phyloP scores from a whole-genome alignment of 2,329 filamentous ascomycete species.

The Arthrobotrys megalospora region DNA sequence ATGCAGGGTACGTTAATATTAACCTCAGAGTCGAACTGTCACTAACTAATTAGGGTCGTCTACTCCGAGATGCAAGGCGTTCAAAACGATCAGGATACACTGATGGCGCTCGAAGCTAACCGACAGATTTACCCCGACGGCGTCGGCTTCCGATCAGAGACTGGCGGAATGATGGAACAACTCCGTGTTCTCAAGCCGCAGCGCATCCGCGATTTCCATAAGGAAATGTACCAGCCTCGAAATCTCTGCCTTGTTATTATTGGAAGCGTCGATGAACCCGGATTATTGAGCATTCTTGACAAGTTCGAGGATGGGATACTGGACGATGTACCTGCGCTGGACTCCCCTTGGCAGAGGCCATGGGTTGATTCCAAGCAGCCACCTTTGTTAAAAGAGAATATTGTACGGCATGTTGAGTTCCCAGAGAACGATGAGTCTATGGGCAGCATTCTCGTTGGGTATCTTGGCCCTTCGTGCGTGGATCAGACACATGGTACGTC shows the following conservation, averaged over 20 bases:
- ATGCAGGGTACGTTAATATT: slow-evolving; percentile 74
- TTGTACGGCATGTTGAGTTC: slow-evolving; percentile 86
- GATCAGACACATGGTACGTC: slow-evolving; percentile 74
- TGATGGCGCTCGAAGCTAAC: slow-evolving; percentile 88
- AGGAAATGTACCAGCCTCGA: slow-evolving; percentile 97
- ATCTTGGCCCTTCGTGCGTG: slow-evolving; percentile 86
- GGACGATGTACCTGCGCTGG: slow-evolving; percentile 81
- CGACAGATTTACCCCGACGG: slow-evolving; percentile 88
- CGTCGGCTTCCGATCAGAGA: slow-evolving; percentile 95
- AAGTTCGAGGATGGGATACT: slow-evolving; percentile 89
- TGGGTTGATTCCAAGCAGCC: slow-evolving; percentile 92
- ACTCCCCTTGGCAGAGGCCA: slow-evolving; percentile 82
- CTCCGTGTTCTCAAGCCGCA: slow-evolving; percentile 88
- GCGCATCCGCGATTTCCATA: slow-evolving; percentile 93
- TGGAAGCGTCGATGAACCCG: slow-evolving; percentile 87
- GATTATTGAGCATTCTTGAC: slow-evolving; percentile 85
- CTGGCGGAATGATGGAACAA: slow-evolving; percentile 96
- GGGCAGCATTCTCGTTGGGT: slow-evolving; percentile 87
- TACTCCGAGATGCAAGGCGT: slow-evolving; percentile 99
- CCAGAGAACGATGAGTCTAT: slow-evolving; percentile 96
- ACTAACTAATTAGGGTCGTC: slow-evolving; percentile 75
- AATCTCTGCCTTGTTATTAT: slow-evolving; percentile 92
- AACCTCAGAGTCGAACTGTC: slow-evolving; percentile 55
- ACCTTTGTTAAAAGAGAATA: slow-evolving; percentile 79
- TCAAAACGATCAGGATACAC: slow-evolving; percentile 84